Evolutionary conservation across 2,329 filamentous ascomycete species (phyloP), one percentile per base, ranked within the genome.

Genomic region (Apiospora hydei): DNA sequence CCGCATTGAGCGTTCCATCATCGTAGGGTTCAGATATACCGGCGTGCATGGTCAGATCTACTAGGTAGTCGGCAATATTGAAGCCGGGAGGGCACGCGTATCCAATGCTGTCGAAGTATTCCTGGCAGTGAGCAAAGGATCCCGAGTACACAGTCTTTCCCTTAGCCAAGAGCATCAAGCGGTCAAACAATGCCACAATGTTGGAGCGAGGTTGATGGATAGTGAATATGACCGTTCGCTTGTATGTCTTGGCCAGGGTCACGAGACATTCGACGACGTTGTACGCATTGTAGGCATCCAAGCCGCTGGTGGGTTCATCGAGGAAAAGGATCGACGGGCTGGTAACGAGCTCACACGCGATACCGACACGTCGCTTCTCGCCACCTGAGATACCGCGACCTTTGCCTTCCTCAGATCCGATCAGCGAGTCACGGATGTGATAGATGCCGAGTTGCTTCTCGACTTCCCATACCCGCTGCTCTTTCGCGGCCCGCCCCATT

Each of bases 161-260:
- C 76, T 94, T 92, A 2, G 96, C 96, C 61, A 99, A 87, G 18
- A 99, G 89, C 70, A 99, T 88, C n/a, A 99, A 88, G 71, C 96
- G 91, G 80, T 99, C 96, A 80, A 99, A 99, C 3, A 99, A 88
- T 13, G 96, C 96, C 30, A 98, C 96, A 78, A 99, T 99, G 82
- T 99, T 99, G 14, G 96, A 99, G 76, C 97, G 91, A 49, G 96
- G 96, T 79, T 99, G 96, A 81, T 99, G 96, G 75, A 99, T 99
- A 18, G 96, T 99, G 84, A 99, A 98, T 74, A 99, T 93, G 71
- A 99, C 95, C 0, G 97, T 99, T 73, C 97, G 90, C 84, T 98
- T 97, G 85, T 98, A 99, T 57, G 91, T 96, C 85, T 98, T 98
- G 69, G 97, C 96, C 64, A 99, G 85, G 1, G 93, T 98, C 51